Conservation (phyloP, 176 grass and related monocot genomes). For the Aegilops tauschii region DNA sequence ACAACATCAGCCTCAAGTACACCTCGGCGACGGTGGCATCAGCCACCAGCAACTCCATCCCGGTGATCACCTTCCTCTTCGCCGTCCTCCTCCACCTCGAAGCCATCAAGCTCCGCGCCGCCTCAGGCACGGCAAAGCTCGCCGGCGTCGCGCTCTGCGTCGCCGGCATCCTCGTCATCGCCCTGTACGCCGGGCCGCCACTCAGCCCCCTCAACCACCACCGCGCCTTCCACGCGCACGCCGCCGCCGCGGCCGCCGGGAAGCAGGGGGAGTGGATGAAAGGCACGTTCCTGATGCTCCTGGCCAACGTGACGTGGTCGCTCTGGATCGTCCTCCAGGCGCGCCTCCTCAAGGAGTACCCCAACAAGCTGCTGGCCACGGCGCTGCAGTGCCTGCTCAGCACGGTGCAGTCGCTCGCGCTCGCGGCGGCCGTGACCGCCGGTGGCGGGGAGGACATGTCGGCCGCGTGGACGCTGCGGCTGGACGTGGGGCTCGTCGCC, state of each 20-base stretch:
- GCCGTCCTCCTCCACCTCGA: conserved; percentile 49
- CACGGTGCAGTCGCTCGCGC: conserved; percentile 40
- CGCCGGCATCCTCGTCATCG: conserved; percentile 29
- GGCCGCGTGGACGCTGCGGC: conserved; percentile 42
- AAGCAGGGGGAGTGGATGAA: conserved; percentile 43
- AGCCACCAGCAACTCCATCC: conserved; percentile 38
- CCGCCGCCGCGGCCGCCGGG: neutral
- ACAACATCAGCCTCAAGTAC: conserved; percentile 59
- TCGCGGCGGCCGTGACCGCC: conserved; percentile 29
- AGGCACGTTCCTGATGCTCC: conserved; percentile 47
- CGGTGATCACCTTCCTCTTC: conserved; percentile 66
- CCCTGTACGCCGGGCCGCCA: conserved; percentile 26
- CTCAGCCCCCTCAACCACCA: conserved; percentile 15
- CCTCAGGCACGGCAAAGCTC: conserved; percentile 18
- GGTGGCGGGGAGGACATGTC: conserved; percentile 13
- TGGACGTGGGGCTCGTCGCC: conserved; percentile 44
- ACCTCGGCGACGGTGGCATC: conserved; percentile 53
- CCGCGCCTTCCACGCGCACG: neutral
- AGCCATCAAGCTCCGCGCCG: conserved; percentile 20
- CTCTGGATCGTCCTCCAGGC: conserved; percentile 62
- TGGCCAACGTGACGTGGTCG: conserved; percentile 41
- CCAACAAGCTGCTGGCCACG: conserved; percentile 57
- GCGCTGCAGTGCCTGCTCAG: conserved; percentile 41
- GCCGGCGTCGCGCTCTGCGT: conserved; percentile 27
- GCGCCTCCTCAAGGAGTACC: conserved; percentile 60